Evolutionary conservation across 176 grass and related monocot genomes (phyloP), one percentile per base, ranked within the genome.

Genomic region (Oryza punctata): DNA sequence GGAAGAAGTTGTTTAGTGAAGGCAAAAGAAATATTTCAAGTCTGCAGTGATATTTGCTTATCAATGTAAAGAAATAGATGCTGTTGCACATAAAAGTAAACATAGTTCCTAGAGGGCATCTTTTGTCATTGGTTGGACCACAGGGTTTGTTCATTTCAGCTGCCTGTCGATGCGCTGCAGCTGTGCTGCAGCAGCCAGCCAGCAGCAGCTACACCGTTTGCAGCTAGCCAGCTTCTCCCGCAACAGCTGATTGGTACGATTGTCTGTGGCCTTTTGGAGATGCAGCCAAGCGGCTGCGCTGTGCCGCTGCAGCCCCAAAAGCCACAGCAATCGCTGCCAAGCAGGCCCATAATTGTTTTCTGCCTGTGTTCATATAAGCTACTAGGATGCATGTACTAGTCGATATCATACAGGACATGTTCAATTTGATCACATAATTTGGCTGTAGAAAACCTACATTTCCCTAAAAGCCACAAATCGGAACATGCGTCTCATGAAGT

Each of bases 31-130:
- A 44, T 10, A 73, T 29, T n/a, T 65, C 21, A 69, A 72, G n/a
- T 61, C 10, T 81, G 67, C 15, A 70, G 37, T 63, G 85, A 77
- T 65, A 6, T 19, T 77, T 77, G 52, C 79, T 32, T 45, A 67
- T 71, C 30, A 54, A 72, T 66, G 21, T 77, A 23, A 23, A 50
- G 3, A 21, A 12, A 23, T 33, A 13, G 70, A 47, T 27, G 49
- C 18, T 2, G 19, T 49, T 5, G 37, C 38, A 50, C n/a, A 79
- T 73, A 65, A 65, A 30, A 50, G 54, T 40, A 35, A 79, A 52
- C n/a, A 79, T 50, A 72, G 28, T 72, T 50, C 8, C n/a, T 52
- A 21, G 21, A 63, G 67, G 28, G 40, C n/a, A 72, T 72, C 49
- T 23, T 14, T 45, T 54, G 40, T n/a, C 28, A 72, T 79, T 64